Conservation (phyloP, 805 yeast genomes). For the Candida incommunis region DNA sequence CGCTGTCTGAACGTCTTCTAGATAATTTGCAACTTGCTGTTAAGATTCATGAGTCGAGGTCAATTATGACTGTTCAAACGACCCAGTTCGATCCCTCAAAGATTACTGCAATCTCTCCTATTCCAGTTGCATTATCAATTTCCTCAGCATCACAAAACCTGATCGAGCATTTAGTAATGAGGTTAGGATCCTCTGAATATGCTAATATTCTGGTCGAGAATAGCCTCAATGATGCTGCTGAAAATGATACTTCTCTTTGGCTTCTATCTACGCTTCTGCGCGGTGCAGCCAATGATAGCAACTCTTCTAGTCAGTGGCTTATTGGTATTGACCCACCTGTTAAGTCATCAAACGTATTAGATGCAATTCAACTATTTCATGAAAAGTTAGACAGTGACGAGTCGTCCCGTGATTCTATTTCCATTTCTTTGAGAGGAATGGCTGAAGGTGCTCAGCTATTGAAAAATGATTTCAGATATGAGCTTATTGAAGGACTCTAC, state of each 20-base stretch:
- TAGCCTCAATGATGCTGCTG: neutral
- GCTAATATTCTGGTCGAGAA: neutral
- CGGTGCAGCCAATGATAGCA: neutral
- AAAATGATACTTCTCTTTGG: neutral
- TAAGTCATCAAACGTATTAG: conserved; percentile 1
- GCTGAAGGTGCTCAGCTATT: conserved; percentile 10
- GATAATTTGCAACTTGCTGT: conserved; percentile 1
- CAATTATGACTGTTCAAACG: conserved; percentile 5
- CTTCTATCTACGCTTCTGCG: neutral
- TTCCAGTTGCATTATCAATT: neutral
- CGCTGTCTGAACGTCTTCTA: neutral
- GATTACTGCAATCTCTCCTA: conserved; percentile 2
- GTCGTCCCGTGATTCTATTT: conserved; percentile 5
- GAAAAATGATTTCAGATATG: conserved; percentile 31
- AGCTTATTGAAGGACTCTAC: conserved; percentile 56
- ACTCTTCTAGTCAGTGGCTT: neutral
- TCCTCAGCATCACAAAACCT: neutral
- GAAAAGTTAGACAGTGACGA: conserved; percentile 3
- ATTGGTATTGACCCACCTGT: neutral
- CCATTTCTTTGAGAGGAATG: conserved; percentile 12
- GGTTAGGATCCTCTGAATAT: neutral
- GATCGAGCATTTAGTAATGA: neutral
- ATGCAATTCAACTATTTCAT: conserved; percentile 2
- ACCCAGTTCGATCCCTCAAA: conserved; percentile 3
- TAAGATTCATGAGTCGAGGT: conserved; percentile 5